Evolutionary conservation across 169 alveolate species (phyloP).

Genomic region (Cardiosporidium cionae): DNA sequence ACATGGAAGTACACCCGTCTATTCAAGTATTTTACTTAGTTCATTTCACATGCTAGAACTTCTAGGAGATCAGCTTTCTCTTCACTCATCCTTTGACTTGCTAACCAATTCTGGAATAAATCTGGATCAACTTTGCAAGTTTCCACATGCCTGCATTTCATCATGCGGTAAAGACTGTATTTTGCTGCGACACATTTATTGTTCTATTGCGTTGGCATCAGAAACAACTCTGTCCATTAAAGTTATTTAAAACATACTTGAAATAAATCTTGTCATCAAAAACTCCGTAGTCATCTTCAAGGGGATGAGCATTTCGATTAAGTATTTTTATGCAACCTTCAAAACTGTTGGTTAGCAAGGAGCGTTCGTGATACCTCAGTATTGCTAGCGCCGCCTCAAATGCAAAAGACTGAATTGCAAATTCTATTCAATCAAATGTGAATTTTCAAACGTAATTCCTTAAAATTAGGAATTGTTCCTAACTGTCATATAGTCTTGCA

Average conservation of each 20-base stretch:
- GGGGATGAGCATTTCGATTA: constrained; percentile 8
- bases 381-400: constrained; percentile 13
- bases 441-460: neutral
- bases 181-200: no score
- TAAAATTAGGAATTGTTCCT: no score
- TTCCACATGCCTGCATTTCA: constrained; percentile 14
- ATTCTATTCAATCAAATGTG: neutral
- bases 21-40: neutral
- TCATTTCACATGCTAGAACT: neutral
- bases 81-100: constrained; percentile 3
- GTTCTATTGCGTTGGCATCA: no score
- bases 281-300: constrained; percentile 12
- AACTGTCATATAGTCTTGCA: no score
- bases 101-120: constrained; percentile 4
- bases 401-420: neutral
- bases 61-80: constrained; percentile 13
- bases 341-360: constrained; percentile 5
- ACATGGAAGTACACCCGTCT: no score
- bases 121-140: constrained; percentile 6
- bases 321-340: constrained; percentile 17
- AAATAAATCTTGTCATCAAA: constrained; percentile 1
- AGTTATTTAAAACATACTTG: constrained; percentile 14
- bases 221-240: no score
- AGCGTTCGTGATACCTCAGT: constrained; percentile 13
- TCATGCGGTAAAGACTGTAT: no score